Evolutionary conservation across 495 filamentous ascomycete genomes (phyloP).

Genomic region (Apiosordaria backusii): DNA sequence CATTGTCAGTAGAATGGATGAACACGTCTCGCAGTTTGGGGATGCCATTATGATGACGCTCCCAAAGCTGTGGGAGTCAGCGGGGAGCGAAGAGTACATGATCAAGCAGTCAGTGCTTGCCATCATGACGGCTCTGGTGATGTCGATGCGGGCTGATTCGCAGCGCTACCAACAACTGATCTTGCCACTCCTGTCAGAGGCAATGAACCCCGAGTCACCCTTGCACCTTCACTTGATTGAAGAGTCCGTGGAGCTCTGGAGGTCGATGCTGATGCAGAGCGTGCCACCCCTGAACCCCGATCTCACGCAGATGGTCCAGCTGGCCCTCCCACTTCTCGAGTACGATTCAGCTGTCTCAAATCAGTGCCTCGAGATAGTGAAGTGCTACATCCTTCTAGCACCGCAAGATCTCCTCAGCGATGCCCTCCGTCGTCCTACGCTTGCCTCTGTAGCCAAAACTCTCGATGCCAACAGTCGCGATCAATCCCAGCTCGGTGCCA

Average conservation of each 20-base stretch:
- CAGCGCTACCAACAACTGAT: slow-evolving; percentile 67
- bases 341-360: slow-evolving; percentile 49
- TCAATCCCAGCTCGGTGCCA: slow-evolving; percentile 25
- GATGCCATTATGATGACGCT: slow-evolving; percentile 75
- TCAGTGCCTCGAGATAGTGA: slow-evolving; percentile 62
- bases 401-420: slow-evolving; percentile 71
- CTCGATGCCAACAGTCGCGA: slow-evolving; percentile 5
- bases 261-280: slow-evolving; percentile 68
- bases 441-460: slow-evolving; percentile 49
- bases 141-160: slow-evolving; percentile 72
- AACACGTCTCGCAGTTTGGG: slow-evolving; percentile 67
- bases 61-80: slow-evolving; percentile 79
- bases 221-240: slow-evolving; percentile 82
- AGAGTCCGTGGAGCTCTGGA: slow-evolving; percentile 88
- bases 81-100: slow-evolving; percentile 77
- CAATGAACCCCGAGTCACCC: slow-evolving; percentile 74
- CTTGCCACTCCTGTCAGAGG: slow-evolving; percentile 72
- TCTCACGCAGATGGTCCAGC: slow-evolving; percentile 62
- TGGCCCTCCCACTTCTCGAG: slow-evolving; percentile 68
- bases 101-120: slow-evolving; percentile 85
- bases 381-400: slow-evolving; percentile 75
- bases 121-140: slow-evolving; percentile 72
- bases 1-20: slow-evolving; percentile 77
- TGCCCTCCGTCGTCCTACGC: slow-evolving; percentile 51
- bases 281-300: slow-evolving; percentile 60